A percentile compares a stretch with the other conserved stretches of the same genome.
phyloP scores from a whole-genome alignment of 208 protist species.

The Vickermania spadyakhi region DNA sequence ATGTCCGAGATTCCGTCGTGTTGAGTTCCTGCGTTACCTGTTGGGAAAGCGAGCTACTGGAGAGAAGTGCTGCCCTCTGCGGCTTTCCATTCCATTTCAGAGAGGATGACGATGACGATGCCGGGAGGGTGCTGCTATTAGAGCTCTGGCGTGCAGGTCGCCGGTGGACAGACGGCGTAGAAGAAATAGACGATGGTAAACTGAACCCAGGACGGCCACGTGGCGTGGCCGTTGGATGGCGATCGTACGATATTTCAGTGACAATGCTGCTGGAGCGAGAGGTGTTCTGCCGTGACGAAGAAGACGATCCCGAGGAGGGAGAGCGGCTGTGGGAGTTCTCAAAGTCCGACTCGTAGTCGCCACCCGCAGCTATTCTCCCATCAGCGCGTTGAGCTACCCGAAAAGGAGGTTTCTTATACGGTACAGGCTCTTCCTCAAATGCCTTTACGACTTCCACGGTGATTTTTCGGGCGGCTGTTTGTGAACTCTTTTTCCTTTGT shows the following conservation, averaged over 20 bases:
- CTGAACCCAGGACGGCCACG: too few species aligned
- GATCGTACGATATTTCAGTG: not conserved
- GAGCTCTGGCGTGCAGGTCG: not conserved
- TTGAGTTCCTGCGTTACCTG: not conserved
- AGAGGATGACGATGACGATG: too few species aligned
- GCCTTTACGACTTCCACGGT: slow-evolving; percentile 45
- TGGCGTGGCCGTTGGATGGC: not conserved
- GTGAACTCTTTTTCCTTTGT: not conserved
- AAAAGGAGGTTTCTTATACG: slow-evolving; percentile 47
- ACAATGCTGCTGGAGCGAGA: not conserved
- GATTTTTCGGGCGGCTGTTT: not conserved
- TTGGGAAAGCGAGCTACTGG: not conserved
- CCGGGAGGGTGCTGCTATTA: not conserved
- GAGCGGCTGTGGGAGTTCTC: not conserved
- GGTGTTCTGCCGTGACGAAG: not conserved
- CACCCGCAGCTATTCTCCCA: not conserved
- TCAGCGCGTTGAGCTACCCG: slow-evolving; percentile 6
- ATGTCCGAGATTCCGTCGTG: not conserved
- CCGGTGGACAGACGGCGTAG: not conserved
- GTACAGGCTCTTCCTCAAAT: slow-evolving; percentile 39
- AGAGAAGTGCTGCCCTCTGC: too few species aligned
- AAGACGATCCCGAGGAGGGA: not conserved
- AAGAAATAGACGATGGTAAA: not conserved
- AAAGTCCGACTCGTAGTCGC: not conserved
- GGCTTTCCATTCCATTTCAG: too few species aligned